Evolutionary conservation across 1,284 basidiomycete species (phyloP).

Genomic region (Cryptococcus sp.): DNA sequence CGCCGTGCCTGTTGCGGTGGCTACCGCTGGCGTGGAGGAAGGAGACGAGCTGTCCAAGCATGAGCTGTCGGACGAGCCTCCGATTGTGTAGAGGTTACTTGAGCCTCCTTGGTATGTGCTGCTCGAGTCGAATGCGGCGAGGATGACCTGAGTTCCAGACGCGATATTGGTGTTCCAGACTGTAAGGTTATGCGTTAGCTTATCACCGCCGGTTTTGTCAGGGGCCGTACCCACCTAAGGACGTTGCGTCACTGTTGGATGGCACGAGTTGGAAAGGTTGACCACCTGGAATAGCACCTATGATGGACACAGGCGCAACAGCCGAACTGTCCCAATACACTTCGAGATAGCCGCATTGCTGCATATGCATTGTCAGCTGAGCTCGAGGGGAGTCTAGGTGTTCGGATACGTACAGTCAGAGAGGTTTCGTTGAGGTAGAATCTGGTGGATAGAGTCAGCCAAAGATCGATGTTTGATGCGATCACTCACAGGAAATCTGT

Average conservation of each 20-base stretch:
- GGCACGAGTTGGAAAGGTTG: constrained; percentile 39
- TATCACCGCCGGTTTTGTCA: neutral
- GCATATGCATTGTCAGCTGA: neutral
- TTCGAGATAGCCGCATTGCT: constrained; percentile 40
- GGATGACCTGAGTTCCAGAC: constrained; percentile 35
- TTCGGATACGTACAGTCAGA: constrained; percentile 27
- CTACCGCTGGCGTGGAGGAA: constrained; percentile 28
- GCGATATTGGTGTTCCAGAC: constrained; percentile 44
- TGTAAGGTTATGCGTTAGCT: constrained; percentile 10
- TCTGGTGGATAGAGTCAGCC: constrained; percentile 14
- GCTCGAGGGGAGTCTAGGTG: neutral
- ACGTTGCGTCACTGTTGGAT: constrained; percentile 12
- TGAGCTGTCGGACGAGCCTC: constrained; percentile 16
- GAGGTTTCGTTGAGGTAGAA: constrained; percentile 42
- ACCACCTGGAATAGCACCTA: constrained; percentile 46
- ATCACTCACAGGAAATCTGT: constrained; percentile 36
- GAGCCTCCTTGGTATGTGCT: constrained; percentile 35
- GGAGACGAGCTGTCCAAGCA: constrained; percentile 40
- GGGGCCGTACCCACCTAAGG: constrained; percentile 16
- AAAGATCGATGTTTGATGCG: neutral
- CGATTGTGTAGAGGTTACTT: constrained; percentile 33
- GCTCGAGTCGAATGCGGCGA: constrained; percentile 38
- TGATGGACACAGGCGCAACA: constrained; percentile 33
- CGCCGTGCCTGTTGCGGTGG: constrained; percentile 15
- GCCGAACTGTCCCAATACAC: constrained; percentile 39